Percentiles rank a stretch among this genome's conserved stretches.
Evolutionary conservation across 2,329 filamentous ascomycete species (phyloP).

Genomic region (Cyanodermella asteris): DNA sequence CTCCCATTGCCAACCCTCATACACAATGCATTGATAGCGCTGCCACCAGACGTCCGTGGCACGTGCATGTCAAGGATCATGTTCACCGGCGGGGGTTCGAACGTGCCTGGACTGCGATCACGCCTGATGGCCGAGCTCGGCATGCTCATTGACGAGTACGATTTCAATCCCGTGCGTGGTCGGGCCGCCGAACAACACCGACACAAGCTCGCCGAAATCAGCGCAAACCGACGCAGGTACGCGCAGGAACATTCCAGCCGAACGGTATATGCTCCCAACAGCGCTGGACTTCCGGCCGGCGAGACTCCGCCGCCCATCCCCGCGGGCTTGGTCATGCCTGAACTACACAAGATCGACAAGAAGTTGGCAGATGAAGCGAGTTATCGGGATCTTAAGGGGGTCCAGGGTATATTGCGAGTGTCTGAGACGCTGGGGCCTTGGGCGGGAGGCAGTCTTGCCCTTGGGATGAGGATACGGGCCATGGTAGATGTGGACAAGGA

Average conservation of each 20-base stretch:
- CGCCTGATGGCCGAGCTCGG: slow-evolving; percentile 58
- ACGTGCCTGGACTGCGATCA: slow-evolving; percentile 56
- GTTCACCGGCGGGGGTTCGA: slow-evolving; percentile 61
- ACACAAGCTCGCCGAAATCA: slow-evolving; percentile 22
- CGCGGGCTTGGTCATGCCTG: too few species aligned
- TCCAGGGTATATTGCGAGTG: slow-evolving; percentile 24
- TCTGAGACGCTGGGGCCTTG: slow-evolving; percentile 40
- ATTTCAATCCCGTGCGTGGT: slow-evolving; percentile 59
- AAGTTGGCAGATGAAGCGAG: slow-evolving; percentile 29
- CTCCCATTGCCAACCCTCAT: slow-evolving; percentile 54
- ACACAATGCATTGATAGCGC: slow-evolving; percentile 50
- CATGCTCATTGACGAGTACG: slow-evolving; percentile 40
- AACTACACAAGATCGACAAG: slow-evolving; percentile 38
- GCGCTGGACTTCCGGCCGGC: slow-evolving; percentile 5
- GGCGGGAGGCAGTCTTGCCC: slow-evolving; percentile 40
- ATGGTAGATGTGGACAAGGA: slow-evolving; percentile 43
- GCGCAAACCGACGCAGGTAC: slow-evolving; percentile 9
- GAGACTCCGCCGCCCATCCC: slow-evolving; percentile 20
- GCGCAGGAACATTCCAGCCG: background rate
- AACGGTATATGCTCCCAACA: slow-evolving; percentile 8
- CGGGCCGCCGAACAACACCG: slow-evolving; percentile 34
- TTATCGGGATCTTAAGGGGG: slow-evolving; percentile 14
- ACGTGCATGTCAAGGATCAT: slow-evolving; percentile 76
- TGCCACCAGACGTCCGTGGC: slow-evolving; percentile 64
- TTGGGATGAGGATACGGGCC: slow-evolving; percentile 35